A percentile compares a stretch with the other conserved stretches of the same genome.
These are phyloP conservation scores for Jamesozyma jinghongensis DNA, from an alignment of 805 yeast genomes.

Conservation along the genomic window DNA sequence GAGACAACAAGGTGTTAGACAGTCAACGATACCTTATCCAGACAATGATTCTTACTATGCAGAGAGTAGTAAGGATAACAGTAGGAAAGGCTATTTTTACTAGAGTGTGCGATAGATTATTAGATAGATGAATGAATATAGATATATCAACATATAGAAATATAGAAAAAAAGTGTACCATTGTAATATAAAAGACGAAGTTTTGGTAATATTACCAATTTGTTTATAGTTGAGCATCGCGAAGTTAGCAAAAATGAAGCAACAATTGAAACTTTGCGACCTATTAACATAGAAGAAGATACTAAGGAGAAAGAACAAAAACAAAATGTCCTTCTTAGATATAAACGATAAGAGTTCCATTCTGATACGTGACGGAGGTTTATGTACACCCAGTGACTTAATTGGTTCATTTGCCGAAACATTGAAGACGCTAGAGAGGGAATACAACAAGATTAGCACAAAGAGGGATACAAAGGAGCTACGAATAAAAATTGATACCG, in stretches of 20 bases:
- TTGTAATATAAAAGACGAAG: no score
- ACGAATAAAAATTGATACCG: conserved; percentile 24
- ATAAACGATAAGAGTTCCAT: conserved; percentile 10
- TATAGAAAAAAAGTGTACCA: no score
- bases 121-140: no score
- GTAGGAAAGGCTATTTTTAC: conserved; percentile 1
- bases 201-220: no score
- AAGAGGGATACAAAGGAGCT: conserved; percentile 32
- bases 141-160: no score
- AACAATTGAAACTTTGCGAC: no score
- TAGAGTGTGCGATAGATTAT: no score
- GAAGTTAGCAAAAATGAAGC: no score
- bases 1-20: background rate
- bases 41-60: background rate
- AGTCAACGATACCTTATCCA: conserved; percentile 1
- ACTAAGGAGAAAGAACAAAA: no score
- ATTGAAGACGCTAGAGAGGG: conserved; percentile 10
- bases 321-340: conserved; percentile 20
- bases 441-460: conserved; percentile 13
- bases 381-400: conserved; percentile 2
- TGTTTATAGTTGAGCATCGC: no score
- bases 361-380: no score
- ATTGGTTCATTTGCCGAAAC: conserved; percentile 11
- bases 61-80: background rate
- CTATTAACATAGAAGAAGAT: no score